Evolutionary conservation across 106 monocot genomes (phyloP).

Genomic region (Acorus calamus): DNA sequence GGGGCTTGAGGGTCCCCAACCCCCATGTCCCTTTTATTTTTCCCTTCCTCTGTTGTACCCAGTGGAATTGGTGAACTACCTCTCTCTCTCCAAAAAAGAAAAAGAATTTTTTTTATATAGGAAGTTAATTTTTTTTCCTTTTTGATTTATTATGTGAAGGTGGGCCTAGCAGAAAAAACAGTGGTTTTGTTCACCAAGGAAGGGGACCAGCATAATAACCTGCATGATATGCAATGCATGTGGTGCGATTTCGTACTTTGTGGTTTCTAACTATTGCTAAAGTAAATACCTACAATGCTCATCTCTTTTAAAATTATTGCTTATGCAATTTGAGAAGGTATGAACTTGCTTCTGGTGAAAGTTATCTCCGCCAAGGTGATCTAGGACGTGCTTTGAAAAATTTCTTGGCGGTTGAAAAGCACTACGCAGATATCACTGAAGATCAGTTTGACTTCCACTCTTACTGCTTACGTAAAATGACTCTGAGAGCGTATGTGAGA

Average conservation of each 20-base stretch:
- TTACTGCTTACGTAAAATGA: slow-evolving; percentile 98
- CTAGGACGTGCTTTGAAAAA: slow-evolving; percentile 84
- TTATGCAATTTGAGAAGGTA: slow-evolving; percentile 40
- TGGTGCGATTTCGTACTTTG: slow-evolving; percentile 35
- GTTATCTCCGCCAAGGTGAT: slow-evolving; percentile 89
- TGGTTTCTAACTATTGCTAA: too few relatives aligned
- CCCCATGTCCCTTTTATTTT: too few relatives aligned
- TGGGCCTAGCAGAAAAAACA: slow-evolving; percentile 79
- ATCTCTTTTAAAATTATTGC: neutral
- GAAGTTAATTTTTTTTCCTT: neutral
- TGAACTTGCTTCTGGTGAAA: slow-evolving; percentile 91
- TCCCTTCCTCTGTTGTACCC: too few relatives aligned
- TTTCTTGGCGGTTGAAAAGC: slow-evolving; percentile 94
- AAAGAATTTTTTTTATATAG: too few relatives aligned
- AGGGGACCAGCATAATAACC: slow-evolving; percentile 97
- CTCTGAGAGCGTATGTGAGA: slow-evolving; percentile 78
- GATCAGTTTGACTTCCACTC: slow-evolving; percentile 99
- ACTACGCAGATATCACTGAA: slow-evolving; percentile 90
- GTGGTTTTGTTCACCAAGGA: slow-evolving; percentile 97
- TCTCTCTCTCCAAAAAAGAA: neutral
- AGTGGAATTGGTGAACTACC: neutral
- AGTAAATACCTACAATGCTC: neutral
- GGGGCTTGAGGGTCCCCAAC: too few relatives aligned
- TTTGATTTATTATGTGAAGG: slow-evolving; percentile 30
- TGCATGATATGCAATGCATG: slow-evolving; percentile 99